Evolutionary conservation across 140 eudicot species (phyloP), one percentile per base, ranked within the genome.

Genomic region (Anethum foeniculum): DNA sequence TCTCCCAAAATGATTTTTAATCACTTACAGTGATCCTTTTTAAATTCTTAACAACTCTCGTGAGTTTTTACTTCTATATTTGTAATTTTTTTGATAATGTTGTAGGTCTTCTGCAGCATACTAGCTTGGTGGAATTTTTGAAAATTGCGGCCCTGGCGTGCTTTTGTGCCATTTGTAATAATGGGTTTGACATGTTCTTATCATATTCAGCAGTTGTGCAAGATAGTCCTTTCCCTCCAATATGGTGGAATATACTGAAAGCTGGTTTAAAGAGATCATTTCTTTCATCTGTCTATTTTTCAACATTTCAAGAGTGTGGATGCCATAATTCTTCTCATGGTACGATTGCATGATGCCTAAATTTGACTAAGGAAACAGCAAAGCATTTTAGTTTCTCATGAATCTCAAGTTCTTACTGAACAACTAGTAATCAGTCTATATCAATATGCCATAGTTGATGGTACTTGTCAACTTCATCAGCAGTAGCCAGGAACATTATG

Each of bases 221-320:
- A 62, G 88, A 88, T 74, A 88, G 89, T n/a, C 95, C 95, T 2
- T 82, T 73, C 76, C 86, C 84, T 80, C 95, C 95, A 44, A 84
- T 86, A 62, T 90, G 95, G 73, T 88, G 88, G 82, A 90, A 87
- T 80, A 87, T 88, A 78, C 73, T 90, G 76, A 88, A 88, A 88
- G 92, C 95, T 14, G 95, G 95, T 77, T 84, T 90, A 73, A 90
- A 86, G 75, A 88, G 88, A 81, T 90, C 92, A 7, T 90, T 90
- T 83, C 84, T 90, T 71, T 83, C 88, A 85, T 90, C 92, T 41
- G 88, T 90, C 81, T 88, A 86, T 48, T 80, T 85, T n/a, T 82
- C 95, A 13, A 80, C 90, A 75, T 68, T 89, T 80, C 77, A 67
- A 58, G 82, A 73, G 44, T 81, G 80, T 71, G 30, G 60, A 56